Evolutionary conservation across 768 basidiomycete species (phyloP), one percentile per base, ranked within the genome.

Genomic region (Tricholoma flavovirens): DNA sequence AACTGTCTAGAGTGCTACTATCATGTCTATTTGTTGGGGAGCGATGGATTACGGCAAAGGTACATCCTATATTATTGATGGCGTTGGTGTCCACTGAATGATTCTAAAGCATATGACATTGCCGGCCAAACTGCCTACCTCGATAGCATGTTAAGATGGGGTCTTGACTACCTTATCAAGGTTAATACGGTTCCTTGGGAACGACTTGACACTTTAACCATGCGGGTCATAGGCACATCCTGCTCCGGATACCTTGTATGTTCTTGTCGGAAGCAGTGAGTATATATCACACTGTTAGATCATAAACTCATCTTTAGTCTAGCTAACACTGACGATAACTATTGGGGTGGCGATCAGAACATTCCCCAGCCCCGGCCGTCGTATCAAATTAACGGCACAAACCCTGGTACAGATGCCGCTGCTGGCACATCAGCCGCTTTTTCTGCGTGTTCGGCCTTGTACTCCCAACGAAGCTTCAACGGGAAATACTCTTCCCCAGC

Each of bases 21-120:
- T 95, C 17, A 90, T 87, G 79, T 90, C 90, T 0, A 76, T 92
- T 48, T 92, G 92, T 62, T 97, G 95, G 95, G 91, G 91, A 21
- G 93, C 87, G 11, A 81, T 84, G 30, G 90, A 93, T 62, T 88
- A 81, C 62, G 93, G 93, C 50, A 75, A 81, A 75, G 93, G 88
- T 86, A 51, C 53, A 65, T 50, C 14, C 19, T 38, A 26, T 22
- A 11, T 17, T 17, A 56, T 19, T 53, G 24, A 11, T 33, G 33
- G 40, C 11, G 49, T 4, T 53, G 9, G 51, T 48, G 14, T 33
- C 19, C 51, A 38, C 51, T 30, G 55, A 42, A 54, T 29, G 17
- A 52, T 50, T 26, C 29, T 49, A 14, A 52, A 87, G 89, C 88
- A 14, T 97, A 94, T 65, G 90, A 93, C 60, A 62, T 83, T 51